Base-by-base conservation (phyloP, 768 basidiomycete genomes). In the Russula foetens region DNA sequence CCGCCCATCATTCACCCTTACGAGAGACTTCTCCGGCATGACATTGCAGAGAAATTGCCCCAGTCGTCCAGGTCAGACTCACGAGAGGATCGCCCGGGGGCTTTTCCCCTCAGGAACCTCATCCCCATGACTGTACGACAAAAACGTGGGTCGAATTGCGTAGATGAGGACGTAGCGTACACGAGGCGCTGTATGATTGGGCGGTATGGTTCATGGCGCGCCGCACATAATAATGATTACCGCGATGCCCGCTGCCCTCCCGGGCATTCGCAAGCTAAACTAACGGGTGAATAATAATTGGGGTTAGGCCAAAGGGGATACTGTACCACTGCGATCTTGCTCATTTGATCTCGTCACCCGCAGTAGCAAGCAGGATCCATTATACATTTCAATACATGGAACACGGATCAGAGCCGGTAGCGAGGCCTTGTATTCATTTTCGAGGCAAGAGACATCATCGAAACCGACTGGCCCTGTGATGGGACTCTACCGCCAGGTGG, bases 401-500 rank as follows among this genome's bases (percentile, higher is more conserved):
- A 19, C 26, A 4, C 28, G 54, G 15, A 52, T 23, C 44, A 46
- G 26, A 45, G 51, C 29, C n/a, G 41, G 21, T 33, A 4, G 23
- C 33, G 21, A 28, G n/a, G 26, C 23, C 39, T 4, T 4, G 19
- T 21, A 26, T 49, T 26, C 11, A 9, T 41, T n/a, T 21, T 33
- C 5, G 7, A 33, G 28, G 39, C 39, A 24, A 43, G n/a, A 24
- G 28, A 19, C 6, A 17, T 44, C 23, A 24, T 12, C 31, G 39
- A 12, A 19, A 14, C 19, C 11, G 29, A 41, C 7, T 15, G 28
- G 31, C 5, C 19, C 43, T 12, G 31, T n/a, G 31, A 47, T n/a
- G 39, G 19, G 15, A 21, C 17, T 48, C 50, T 64, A 63, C 50
- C 43, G 46, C 64, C 64, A 65, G 31, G 55, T 53, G 17, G 56